Percentiles rank a stretch among this genome's conserved stretches.
phyloP scores from a whole-genome alignment of 768 basidiomycete genomes.

The Xerocomellus intermedius region DNA sequence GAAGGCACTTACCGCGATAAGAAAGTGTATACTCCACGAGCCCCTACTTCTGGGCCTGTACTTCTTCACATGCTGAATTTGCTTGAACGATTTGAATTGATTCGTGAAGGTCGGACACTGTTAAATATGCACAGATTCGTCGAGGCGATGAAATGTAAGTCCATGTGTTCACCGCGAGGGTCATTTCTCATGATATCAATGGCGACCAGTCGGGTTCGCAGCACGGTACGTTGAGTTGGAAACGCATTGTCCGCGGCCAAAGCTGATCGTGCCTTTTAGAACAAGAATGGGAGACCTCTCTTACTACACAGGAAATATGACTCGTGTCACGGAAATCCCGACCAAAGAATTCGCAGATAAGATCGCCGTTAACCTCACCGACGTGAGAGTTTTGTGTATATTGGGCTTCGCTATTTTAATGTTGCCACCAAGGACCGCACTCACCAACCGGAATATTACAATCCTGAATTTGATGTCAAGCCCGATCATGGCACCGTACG shows the following conservation, averaged over 20 bases:
- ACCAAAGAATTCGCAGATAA: slow-evolving; percentile 65
- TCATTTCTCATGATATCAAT: slow-evolving; percentile 2
- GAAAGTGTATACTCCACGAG: slow-evolving; percentile 80
- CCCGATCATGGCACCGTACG: slow-evolving; percentile 80
- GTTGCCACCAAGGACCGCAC: slow-evolving; percentile 61
- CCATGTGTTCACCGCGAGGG: slow-evolving; percentile 15
- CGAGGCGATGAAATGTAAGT: slow-evolving; percentile 80
- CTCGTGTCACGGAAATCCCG: slow-evolving; percentile 60
- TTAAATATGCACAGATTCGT: slow-evolving; percentile 77
- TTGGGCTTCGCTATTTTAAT: slow-evolving; percentile 5
- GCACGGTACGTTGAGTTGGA: slow-evolving; percentile 42
- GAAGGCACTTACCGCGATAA: slow-evolving; percentile 73
- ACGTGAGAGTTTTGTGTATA: slow-evolving; percentile 51
- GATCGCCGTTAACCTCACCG: slow-evolving; percentile 71
- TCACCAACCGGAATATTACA: slow-evolving; percentile 79
- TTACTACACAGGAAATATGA: slow-evolving; percentile 52
- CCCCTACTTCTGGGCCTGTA: slow-evolving; percentile 89
- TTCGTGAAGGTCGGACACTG: slow-evolving; percentile 50
- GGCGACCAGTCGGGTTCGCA: slow-evolving; percentile 56
- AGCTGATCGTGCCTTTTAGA: slow-evolving; percentile 41
- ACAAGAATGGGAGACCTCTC: slow-evolving; percentile 81
- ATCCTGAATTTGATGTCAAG: slow-evolving; percentile 73
- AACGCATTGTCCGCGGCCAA: slow-evolving; percentile 8
- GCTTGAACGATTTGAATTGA: slow-evolving; percentile 67
- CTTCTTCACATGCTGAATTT: slow-evolving; percentile 90